These are phyloP conservation scores for Cercospora berteroae DNA, from an alignment of 2,329 filamentous ascomycete species.

Conservation along the genomic window DNA sequence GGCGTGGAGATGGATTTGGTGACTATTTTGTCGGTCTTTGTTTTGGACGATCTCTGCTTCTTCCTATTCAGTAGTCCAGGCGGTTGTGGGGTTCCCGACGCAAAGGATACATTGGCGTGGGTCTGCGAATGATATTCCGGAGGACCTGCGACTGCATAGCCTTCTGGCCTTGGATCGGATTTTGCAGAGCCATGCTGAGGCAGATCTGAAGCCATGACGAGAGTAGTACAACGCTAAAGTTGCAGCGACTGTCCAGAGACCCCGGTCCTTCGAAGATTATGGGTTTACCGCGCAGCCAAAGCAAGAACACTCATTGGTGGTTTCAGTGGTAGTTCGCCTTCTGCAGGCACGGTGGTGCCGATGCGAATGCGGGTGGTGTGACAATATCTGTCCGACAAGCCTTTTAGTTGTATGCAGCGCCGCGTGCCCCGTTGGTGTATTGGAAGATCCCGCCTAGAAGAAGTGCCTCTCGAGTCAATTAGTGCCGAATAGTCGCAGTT, in stretches of 20 bases:
- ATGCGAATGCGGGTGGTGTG: conserved; percentile 1
- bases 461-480: conserved; percentile 3
- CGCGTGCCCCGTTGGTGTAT: neutral
- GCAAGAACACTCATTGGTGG: neutral
- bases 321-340: neutral
- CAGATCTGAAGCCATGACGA: conserved; percentile 20
- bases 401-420: conserved; percentile 6
- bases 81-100: conserved; percentile 21
- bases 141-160: conserved; percentile 18
- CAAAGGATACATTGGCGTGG: conserved; percentile 21
- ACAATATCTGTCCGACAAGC: neutral
- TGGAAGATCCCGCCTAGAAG: neutral
- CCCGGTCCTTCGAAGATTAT: conserved; percentile 10
- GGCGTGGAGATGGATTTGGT: conserved; percentile 46
- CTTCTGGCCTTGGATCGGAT: conserved; percentile 14
- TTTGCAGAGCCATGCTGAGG: conserved; percentile 17
- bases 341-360: neutral
- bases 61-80: conserved; percentile 24
- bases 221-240: conserved; percentile 20
- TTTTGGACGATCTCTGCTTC: conserved; percentile 39
- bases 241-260: conserved; percentile 14
- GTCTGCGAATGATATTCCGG: conserved; percentile 14
- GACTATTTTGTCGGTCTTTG: conserved; percentile 43
- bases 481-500: conserved; percentile 8
- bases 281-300: conserved; percentile 1